Evolutionary conservation across 1,284 basidiomycete genomes (phyloP).

Genomic region (Farysia itapuensis): DNA sequence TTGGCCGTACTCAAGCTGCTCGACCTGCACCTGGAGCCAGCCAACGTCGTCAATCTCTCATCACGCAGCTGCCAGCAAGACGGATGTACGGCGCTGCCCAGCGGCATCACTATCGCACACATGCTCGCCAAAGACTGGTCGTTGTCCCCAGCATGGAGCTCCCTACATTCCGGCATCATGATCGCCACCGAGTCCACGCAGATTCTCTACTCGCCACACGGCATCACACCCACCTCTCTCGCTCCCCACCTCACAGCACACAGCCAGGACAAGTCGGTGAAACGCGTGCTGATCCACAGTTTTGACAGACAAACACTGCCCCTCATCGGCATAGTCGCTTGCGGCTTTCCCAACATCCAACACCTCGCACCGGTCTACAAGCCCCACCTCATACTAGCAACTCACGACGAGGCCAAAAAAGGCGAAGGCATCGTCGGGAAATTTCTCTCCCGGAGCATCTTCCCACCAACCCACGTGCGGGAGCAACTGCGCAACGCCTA

Average conservation of each 20-base stretch:
- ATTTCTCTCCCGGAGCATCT: conserved; percentile 4
- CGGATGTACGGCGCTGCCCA: conserved; percentile 2
- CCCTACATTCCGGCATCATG: conserved; percentile 21
- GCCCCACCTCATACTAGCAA: conserved; percentile 13
- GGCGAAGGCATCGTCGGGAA: conserved; percentile 22
- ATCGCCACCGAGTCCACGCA: conserved; percentile 2
- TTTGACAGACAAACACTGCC: conserved; percentile 33
- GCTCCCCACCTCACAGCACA: neutral
- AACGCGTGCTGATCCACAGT: conserved; percentile 21
- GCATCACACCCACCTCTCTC: conserved; percentile 18
- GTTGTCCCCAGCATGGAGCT: conserved; percentile 15
- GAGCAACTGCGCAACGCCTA: neutral
- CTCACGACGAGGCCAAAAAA: conserved; percentile 30
- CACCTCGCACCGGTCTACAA: conserved; percentile 7
- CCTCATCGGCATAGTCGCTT: conserved; percentile 16
- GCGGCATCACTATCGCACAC: conserved; percentile 8
- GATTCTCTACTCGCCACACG: conserved; percentile 30
- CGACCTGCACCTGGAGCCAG: conserved; percentile 1
- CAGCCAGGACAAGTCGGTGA: neutral
- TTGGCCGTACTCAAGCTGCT: conserved; percentile 9
- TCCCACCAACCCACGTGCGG: neutral
- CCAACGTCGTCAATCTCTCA: conserved; percentile 7
- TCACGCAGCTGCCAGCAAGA: conserved; percentile 4
- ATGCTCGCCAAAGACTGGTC: conserved; percentile 25
- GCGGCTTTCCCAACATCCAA: conserved; percentile 23